Conservation (phyloP, 768 basidiomycete genomes). For the Suillus subalutaceus region DNA sequence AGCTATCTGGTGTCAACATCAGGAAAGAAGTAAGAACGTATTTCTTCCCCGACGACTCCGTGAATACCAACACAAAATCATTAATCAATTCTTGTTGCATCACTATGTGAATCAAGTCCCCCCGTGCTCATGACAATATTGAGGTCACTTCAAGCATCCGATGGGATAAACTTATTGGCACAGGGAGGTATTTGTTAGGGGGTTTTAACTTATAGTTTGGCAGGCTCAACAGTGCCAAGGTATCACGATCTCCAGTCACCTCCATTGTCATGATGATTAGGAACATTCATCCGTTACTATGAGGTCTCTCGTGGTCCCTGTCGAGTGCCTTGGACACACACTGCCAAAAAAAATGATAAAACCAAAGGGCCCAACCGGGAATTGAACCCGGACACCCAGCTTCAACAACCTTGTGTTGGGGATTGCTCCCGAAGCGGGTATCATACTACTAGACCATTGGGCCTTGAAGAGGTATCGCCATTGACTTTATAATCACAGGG, state of each 20-base stretch:
- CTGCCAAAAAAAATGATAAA: conserved; percentile 1
- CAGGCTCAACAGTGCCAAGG: too few species aligned
- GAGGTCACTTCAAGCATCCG: background rate
- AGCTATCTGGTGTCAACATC: background rate
- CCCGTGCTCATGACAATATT: background rate
- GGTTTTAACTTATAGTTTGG: background rate
- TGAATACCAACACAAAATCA: background rate
- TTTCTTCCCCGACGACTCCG: background rate
- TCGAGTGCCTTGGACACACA: background rate
- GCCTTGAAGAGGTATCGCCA: conserved; percentile 21
- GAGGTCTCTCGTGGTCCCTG: background rate
- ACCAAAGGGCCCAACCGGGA: conserved; percentile 51
- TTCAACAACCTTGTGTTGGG: conserved; percentile 19
- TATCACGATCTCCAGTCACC: background rate
- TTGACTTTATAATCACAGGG: background rate
- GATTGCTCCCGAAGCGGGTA: conserved; percentile 48
- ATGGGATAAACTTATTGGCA: background rate
- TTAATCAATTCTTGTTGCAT: background rate
- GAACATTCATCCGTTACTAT: background rate
- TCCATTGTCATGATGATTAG: background rate
- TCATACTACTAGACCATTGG: conserved; percentile 59
- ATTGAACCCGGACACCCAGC: conserved; percentile 63
- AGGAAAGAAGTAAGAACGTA: background rate
- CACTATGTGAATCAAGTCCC: background rate
- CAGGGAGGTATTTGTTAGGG: background rate